These are phyloP conservation scores for Panellus pusillus DNA, from an alignment of 768 basidiomycete species.

Conservation along the genomic window DNA sequence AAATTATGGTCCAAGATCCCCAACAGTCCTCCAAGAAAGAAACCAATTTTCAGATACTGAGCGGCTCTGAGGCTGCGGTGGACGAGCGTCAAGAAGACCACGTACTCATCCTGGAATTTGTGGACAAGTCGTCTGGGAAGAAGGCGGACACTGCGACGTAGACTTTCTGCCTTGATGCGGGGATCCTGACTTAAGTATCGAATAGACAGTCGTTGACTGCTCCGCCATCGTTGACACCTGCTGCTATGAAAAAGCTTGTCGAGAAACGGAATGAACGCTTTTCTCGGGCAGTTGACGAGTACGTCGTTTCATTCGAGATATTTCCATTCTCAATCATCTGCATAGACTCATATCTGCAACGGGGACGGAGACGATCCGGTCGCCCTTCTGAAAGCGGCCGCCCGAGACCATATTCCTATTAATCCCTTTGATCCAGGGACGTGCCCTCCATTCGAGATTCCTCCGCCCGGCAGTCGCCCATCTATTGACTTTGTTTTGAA, in stretches of 20 bases:
- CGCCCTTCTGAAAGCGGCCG: slow-evolving; percentile 62
- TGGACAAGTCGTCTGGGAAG: slow-evolving; percentile 36
- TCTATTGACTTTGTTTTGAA: slow-evolving; percentile 57
- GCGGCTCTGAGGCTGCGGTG: slow-evolving; percentile 11
- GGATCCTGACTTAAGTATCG: slow-evolving; percentile 5
- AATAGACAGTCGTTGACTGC: slow-evolving; percentile 24
- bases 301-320: slow-evolving; percentile 16
- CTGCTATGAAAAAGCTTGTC: slow-evolving; percentile 66
- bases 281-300: slow-evolving; percentile 69
- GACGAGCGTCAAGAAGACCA: slow-evolving; percentile 39
- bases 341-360: slow-evolving; percentile 60
- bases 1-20: slow-evolving; percentile 56
- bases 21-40: slow-evolving; percentile 23
- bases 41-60: slow-evolving; percentile 41
- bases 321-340: background rate
- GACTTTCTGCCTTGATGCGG: background rate
- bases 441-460: slow-evolving; percentile 28
- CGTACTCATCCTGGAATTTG: slow-evolving; percentile 49
- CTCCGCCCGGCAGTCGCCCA: slow-evolving; percentile 51
- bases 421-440: slow-evolving; percentile 41
- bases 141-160: slow-evolving; percentile 32
- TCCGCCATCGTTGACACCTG: slow-evolving; percentile 47
- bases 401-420: slow-evolving; percentile 69
- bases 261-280: slow-evolving; percentile 70
- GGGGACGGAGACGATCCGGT: slow-evolving; percentile 57